Evolutionary conservation across 495 filamentous ascomycete genomes (phyloP), one percentile per base, ranked within the genome.

Genomic region (Diplogelasinospora grovesii): DNA sequence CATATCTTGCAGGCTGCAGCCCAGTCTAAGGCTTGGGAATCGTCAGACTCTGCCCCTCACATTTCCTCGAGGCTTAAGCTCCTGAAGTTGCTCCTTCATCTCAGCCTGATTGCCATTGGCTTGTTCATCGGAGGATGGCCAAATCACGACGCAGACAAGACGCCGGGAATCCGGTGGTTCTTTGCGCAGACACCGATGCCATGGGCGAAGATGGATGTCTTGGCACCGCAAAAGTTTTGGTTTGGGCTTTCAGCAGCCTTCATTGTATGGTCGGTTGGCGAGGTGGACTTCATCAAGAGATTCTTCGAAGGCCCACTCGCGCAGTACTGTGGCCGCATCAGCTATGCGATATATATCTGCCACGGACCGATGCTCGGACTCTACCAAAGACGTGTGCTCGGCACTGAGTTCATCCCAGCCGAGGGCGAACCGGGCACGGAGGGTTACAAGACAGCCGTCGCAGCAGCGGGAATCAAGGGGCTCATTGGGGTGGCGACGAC

Each of bases 311-410:
- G 71, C 27, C 53, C 61, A 0, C 31, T 81, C 0, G 75, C 77
- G 15, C 79, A 79, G 49, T 83, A 83, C 49, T 66, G 78, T 10
- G 79, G 78, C 26, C 68, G 73, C 18, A 74, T 81, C 48, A 78
- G 74, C 22, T 82, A 70, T 45, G 69, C 75, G 7, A 67, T 82
- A 23, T 82, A 81, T 36, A 73, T 81, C 40, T 68, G 75, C 20
- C 78, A 82, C 37, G 77, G 76, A 1, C 72, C 74, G 8, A 69
- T 79, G 14, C 61, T 79, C 2, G 66, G 65, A 36, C 61, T 68
- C 0, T 60, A 74, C 36, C 70, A 72, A 23, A 69, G 67, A 36
- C 50, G 57, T 0, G 51, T 79, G 34, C 63, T 79, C 7, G 63
- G 63, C 4, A 24, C 28, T 16, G 21, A 45, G 5, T 40, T 33